A percentile compares a stretch with the other conserved stretches of the same genome.
Conservation (phyloP, 129 eudicot genomes). For the Centrapalus pauciflorus region DNA sequence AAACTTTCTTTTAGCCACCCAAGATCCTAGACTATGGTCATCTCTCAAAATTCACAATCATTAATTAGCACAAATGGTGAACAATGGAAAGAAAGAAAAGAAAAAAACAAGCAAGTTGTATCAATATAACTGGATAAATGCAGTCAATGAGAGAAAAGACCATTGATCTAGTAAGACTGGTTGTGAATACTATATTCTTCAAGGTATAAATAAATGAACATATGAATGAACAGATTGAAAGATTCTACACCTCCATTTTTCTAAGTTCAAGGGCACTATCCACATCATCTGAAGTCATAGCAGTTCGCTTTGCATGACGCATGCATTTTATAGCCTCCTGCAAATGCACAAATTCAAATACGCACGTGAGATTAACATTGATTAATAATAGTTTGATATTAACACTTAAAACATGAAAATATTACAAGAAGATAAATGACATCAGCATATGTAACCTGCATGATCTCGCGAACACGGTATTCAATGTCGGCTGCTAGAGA, state of each 20-base stretch:
- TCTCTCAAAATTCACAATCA: no score
- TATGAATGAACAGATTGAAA: not conserved
- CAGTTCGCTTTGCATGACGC: conserved; percentile 86
- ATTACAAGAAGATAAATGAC: not conserved
- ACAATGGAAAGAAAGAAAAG: no score
- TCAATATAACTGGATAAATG: not conserved
- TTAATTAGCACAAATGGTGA: no score
- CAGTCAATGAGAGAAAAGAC: not conserved
- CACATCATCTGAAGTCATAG: conserved; percentile 69
- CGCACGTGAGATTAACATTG: not conserved
- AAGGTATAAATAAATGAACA: not conserved
- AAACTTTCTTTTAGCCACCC: no score
- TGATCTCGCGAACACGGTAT: conserved; percentile 89
- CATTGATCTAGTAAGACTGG: no score
- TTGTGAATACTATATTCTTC: no score
- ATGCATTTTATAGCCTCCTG: conserved; percentile 96
- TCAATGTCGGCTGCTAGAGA: conserved; percentile 79
- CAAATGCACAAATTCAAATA: not conserved
- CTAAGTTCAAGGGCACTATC: conserved; percentile 74
- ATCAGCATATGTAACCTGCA: conserved; percentile 51
- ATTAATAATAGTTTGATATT: not conserved
- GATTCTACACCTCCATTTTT: conserved; percentile 58
- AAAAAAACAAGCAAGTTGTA: no score
- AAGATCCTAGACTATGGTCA: no score
- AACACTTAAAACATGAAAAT: not conserved